phyloP scores from a whole-genome alignment of 345 rosid genomes.

The Salix purpurea region DNA sequence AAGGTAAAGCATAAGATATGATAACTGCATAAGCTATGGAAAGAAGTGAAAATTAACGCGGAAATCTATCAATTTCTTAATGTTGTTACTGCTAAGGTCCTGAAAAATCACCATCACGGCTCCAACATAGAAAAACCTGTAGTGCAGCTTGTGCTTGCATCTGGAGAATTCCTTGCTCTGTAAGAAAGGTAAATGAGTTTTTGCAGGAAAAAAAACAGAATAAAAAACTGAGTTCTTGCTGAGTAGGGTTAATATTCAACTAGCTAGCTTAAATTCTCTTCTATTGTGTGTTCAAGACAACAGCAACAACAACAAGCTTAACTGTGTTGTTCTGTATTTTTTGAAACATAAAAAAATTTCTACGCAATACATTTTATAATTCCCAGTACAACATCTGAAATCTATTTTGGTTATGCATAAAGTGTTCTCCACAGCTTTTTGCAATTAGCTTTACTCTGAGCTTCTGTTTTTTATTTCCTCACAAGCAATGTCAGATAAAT shows the following conservation, averaged over 20 bases:
- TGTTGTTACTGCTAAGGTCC: neutral
- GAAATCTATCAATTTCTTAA: neutral
- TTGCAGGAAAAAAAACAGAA: neutral
- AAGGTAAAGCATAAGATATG: neutral
- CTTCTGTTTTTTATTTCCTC: neutral
- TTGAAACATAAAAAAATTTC: neutral
- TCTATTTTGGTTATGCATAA: neutral
- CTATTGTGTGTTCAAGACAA: neutral
- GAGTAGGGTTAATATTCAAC: neutral
- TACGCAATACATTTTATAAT: neutral
- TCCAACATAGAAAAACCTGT: neutral
- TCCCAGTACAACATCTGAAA: neutral
- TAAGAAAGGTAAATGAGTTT: neutral
- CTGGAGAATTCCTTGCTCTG: neutral
- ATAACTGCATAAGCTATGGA: neutral
- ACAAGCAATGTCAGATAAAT: neutral
- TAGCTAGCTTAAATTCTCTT: neutral
- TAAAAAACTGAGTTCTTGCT: neutral
- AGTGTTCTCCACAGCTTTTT: neutral
- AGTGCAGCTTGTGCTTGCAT: neutral
- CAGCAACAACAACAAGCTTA: neutral
- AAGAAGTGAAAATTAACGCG: neutral
- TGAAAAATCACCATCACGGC: neutral
- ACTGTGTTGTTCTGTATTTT: neutral
- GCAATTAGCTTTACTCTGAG: neutral